Evolutionary conservation across 768 basidiomycete genomes (phyloP), one percentile per base, ranked within the genome.

Genomic region (Chalciporus piperatus): DNA sequence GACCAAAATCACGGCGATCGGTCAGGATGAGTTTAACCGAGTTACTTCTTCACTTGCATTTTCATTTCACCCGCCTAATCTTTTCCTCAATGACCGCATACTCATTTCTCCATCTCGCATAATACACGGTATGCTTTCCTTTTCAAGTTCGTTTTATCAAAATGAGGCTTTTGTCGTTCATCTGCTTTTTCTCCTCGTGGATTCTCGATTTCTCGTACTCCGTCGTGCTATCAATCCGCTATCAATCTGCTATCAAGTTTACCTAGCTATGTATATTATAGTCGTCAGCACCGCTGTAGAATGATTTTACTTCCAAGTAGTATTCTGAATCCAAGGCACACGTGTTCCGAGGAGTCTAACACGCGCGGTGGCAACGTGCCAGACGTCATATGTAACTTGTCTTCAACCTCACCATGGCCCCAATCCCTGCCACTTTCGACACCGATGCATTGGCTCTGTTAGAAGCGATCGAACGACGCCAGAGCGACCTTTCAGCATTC

Each of bases 401-500:
- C 35, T n/a, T n/a, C 16, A n/a, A 27, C 25, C 7, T 19, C 23
- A 42, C 56, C 50, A 89, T 91, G 87, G 73, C 87, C 20, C 86
- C 87, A 39, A 65, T 87, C 17, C 83, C 83, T 3, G 64, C 63
- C 28, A 74, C 71, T 6, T 71, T 87, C 41, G 76, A 83, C 48
- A 72, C 78, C 11, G 80, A 83, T 48, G 75, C 79, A 2, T 61
- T 63, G 2, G 62, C 74, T 12, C 69, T 83, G 5, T 76, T 92
- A 10, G 75, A 72, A 4, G 74, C 74, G 3, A 66, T 83, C 5
- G 73, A 78, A 41, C 74, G 89, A 20, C 76, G 81, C 10, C 74
- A 82, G 53, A 76, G 68, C 3, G 90, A 93, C 69, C 66, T 96
- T 7, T 59, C 73, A 3, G 73, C 83, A 11, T 83, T 83, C 59